Percentiles rank a stretch among this genome's conserved stretches.
Evolutionary conservation across 2,329 filamentous ascomycete species (phyloP).

Genomic region (Graphilbum fragrans): DNA sequence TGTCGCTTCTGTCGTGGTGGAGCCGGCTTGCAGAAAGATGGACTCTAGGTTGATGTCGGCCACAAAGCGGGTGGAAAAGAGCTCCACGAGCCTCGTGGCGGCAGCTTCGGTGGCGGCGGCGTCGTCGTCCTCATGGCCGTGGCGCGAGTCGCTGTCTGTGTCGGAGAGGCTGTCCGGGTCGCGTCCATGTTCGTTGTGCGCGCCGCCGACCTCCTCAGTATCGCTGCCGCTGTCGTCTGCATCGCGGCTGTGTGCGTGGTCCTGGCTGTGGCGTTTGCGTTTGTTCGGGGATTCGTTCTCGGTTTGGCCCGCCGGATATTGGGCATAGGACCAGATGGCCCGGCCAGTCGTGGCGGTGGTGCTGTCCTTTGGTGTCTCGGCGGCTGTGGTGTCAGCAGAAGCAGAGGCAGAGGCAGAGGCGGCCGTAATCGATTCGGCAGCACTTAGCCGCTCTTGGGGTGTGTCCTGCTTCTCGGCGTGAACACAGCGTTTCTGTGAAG

Average conservation of each 20-base stretch:
- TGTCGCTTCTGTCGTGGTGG: slow-evolving; percentile 20
- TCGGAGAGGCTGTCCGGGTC: not conserved
- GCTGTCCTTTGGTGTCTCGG: too few species aligned
- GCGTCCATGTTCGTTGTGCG: too few species aligned
- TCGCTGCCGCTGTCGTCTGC: not conserved
- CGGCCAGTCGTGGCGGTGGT: too few species aligned
- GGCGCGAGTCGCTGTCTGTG: not conserved
- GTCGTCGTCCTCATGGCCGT: slow-evolving; percentile 7
- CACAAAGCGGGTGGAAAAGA: slow-evolving; percentile 35
- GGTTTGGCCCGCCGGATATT: too few species aligned
- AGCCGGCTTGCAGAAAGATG: slow-evolving; percentile 44
- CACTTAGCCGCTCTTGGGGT: too few species aligned
- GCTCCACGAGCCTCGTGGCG: slow-evolving; percentile 16
- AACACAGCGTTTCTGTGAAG: slow-evolving; percentile 26
- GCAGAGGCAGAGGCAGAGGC: too few species aligned
- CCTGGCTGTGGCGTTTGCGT: too few species aligned
- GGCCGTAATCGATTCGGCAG: too few species aligned
- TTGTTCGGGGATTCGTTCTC: too few species aligned
- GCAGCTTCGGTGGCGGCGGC: slow-evolving; percentile 12
- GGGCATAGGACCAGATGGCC: too few species aligned
- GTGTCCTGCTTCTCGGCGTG: slow-evolving; percentile 20
- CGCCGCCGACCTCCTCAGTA: not conserved
- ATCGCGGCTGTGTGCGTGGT: not conserved
- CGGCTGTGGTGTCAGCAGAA: too few species aligned
- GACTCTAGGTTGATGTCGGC: slow-evolving; percentile 49